phyloP scores from a whole-genome alignment of 2,329 filamentous ascomycete genomes.

The Metarhizium anisopliae region DNA sequence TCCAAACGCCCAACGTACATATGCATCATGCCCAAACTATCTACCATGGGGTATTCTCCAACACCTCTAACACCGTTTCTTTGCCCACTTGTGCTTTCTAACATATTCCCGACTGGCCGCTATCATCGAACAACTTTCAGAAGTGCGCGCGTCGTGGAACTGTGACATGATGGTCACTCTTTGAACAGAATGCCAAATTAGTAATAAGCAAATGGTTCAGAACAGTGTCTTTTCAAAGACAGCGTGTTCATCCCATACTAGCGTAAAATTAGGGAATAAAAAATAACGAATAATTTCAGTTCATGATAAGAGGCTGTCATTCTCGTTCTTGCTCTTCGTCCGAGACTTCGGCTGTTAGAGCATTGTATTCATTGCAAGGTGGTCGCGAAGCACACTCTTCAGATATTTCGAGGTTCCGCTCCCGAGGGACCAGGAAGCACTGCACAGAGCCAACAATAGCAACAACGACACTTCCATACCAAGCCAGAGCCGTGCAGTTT shows the following conservation, averaged over 20 bases:
- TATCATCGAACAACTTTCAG: not conserved
- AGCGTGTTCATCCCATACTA: not conserved
- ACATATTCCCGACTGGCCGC: constrained; percentile 5
- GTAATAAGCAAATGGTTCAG: constrained; percentile 1
- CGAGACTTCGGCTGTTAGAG: constrained; percentile 21
- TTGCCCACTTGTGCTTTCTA: not conserved
- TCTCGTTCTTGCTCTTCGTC: constrained; percentile 15
- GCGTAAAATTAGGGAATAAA: not conserved
- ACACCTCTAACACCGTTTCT: not conserved
- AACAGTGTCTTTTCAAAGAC: not conserved
- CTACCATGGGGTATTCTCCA: constrained; percentile 1
- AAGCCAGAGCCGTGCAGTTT: constrained; percentile 52
- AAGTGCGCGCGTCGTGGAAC: constrained; percentile 9
- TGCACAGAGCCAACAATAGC: constrained; percentile 50
- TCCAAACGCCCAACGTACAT: constrained; percentile 3
- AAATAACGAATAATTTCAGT: not conserved
- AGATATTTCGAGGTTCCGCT: constrained; percentile 15
- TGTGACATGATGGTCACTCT: constrained; percentile 10
- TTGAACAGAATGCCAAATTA: constrained; percentile 8
- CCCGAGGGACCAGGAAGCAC: constrained; percentile 44
- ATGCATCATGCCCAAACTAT: not conserved
- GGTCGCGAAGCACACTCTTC: constrained; percentile 19
- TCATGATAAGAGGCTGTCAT: not conserved
- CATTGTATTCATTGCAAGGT: constrained; percentile 6
- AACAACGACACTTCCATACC: constrained; percentile 52